Percentiles rank a stretch among this genome's conserved stretches.
Evolutionary conservation across 805 yeast genomes (phyloP).

Genomic region (Wickerhamiella brachini): DNA sequence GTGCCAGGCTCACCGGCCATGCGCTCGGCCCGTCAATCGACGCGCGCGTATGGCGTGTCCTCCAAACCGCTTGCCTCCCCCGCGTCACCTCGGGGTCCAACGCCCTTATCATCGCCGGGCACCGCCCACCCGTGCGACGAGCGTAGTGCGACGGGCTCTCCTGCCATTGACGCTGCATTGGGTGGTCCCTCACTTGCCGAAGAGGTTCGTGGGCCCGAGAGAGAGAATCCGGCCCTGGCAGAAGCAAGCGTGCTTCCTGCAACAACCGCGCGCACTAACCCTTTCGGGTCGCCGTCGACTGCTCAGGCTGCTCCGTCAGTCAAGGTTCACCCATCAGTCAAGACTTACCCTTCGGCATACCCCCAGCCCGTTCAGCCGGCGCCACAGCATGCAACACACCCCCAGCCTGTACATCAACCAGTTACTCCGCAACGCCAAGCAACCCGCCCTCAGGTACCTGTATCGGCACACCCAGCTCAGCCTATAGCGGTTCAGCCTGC

Average conservation of each 20-base stretch:
- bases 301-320: too few relatives aligned
- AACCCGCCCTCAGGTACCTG: neutral
- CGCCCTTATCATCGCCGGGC: neutral
- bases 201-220: neutral
- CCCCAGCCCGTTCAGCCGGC: too few relatives aligned
- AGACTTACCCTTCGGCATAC: too few relatives aligned
- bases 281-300: neutral
- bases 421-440: neutral
- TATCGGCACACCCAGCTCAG: too few relatives aligned
- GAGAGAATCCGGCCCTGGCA: neutral
- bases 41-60: slow-evolving; percentile 12
- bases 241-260: neutral
- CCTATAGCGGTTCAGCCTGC: too few relatives aligned
- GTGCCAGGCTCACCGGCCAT: neutral
- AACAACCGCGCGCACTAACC: neutral
- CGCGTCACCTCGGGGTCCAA: neutral
- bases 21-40: slow-evolving; percentile 9
- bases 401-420: too few relatives aligned
- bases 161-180: neutral
- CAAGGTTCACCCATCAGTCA: too few relatives aligned
- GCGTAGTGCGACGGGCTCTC: neutral
- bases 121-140: neutral
- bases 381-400: too few relatives aligned
- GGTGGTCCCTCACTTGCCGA: neutral
- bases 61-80: neutral